Percentiles rank a stretch among this genome's conserved stretches.
Conservation (phyloP, 208 protist genomes). For the Endotrypanum monterogeii region DNA sequence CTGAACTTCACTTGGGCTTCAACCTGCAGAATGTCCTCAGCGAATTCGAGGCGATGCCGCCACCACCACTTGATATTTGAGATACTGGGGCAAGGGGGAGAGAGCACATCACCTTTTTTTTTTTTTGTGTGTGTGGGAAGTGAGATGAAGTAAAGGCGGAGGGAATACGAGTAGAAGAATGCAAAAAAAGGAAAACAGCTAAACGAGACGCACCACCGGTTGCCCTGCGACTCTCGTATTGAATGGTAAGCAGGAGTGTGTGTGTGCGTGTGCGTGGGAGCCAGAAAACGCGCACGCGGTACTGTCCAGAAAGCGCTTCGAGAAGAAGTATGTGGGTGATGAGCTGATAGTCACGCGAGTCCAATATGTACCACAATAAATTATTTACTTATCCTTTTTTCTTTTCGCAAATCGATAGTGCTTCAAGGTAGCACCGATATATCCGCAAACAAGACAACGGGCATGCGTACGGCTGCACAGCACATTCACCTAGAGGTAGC, state of each 20-base stretch:
- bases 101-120: not conserved
- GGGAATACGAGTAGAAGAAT: not conserved
- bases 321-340: not conserved
- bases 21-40: not conserved
- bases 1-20: not conserved
- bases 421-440: not conserved
- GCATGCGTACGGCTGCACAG: not conserved
- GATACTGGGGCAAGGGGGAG: not conserved
- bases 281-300: not conserved
- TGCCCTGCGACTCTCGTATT: too few species aligned
- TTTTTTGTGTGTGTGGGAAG: too few species aligned
- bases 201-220: not conserved
- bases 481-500: not conserved
- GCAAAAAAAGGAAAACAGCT: not conserved
- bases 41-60: not conserved
- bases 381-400: not conserved
- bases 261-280: not conserved
- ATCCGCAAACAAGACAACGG: not conserved
- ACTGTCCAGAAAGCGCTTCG: not conserved
- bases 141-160: not conserved
- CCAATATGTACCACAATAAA: not conserved
- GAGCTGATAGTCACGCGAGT: too few species aligned
- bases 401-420: not conserved
- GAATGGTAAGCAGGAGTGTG: not conserved
- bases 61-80: not conserved